These are phyloP conservation scores for Penicillium angulare DNA, from an alignment of 495 filamentous ascomycete species.

Conservation along the genomic window DNA sequence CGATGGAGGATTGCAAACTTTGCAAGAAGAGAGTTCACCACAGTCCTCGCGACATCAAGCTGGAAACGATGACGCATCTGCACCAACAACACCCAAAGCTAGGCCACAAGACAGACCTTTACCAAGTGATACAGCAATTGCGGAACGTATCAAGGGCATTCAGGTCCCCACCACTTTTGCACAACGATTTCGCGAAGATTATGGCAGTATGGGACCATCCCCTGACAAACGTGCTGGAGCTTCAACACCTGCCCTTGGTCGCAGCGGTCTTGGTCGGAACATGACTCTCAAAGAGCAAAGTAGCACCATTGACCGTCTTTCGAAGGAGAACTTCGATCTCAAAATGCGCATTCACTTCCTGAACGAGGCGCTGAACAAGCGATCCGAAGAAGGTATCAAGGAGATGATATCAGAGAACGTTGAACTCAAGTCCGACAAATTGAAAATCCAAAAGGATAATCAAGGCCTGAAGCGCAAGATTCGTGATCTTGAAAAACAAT, in stretches of 20 bases:
- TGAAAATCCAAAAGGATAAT: conserved; percentile 84
- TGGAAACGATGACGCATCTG: conserved; percentile 27
- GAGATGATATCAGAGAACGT: conserved; percentile 98
- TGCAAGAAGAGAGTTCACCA: conserved; percentile 58
- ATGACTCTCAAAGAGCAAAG: conserved; percentile 96
- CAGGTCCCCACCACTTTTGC: conserved; percentile 87
- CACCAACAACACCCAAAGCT: conserved; percentile 48
- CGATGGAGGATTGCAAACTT: conserved; percentile 56
- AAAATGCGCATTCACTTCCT: conserved; percentile 98
- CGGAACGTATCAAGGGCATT: conserved; percentile 82
- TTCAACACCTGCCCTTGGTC: conserved; percentile 52
- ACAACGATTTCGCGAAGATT: conserved; percentile 71
- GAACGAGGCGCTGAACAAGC: conserved; percentile 86
- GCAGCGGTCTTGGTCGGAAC: conserved; percentile 62
- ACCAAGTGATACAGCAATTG: conserved; percentile 85
- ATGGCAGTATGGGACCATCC: conserved; percentile 50
- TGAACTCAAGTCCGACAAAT: conserved; percentile 84
- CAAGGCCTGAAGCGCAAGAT: conserved; percentile 74
- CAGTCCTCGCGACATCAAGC: conserved; percentile 31
- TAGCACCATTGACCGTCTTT: conserved; percentile 89
- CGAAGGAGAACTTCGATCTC: conserved; percentile 92
- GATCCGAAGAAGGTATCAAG: conserved; percentile 94
- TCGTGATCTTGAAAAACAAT: conserved; percentile 79
- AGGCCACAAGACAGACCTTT: conserved; percentile 46
- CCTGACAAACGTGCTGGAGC: conserved; percentile 52